Evolutionary conservation across 306 rosid species (phyloP), one percentile per base, ranked within the genome.

Genomic region (Inga leiocalycina): DNA sequence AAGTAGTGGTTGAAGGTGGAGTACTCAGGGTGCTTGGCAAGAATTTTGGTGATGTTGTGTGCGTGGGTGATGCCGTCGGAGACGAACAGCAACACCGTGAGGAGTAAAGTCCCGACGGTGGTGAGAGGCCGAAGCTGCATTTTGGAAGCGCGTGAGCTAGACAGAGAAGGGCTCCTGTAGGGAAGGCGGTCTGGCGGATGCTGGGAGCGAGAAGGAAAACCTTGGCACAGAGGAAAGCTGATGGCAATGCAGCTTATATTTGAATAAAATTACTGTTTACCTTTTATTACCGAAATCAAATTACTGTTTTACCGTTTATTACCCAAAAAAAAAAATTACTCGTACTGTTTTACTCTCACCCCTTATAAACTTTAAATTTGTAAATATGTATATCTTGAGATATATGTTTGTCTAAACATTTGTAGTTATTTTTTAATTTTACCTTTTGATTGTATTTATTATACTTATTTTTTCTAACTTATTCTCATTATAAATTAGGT

Each of bases 1-100:
- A 95, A 85, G 89, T 93, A 95, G 79, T 81, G 92, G 84, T 86
- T 95, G 91, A 95, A 93, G 81, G 98, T 88, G 35, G 98, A 95
- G 88, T 85, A 88, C 61, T 90, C 93, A 0, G 99, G 94, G 85
- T 90, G 88, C 69, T 90, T 83, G 9, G 87, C 88, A 8, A 95
- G 91, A 14, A 93, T 80, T 75, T 52, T 79, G 3, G 93, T 88
- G 74, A 91, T 91, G 92, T 92, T 88, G 92, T 93, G 97, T 15
- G 92, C 94, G 6, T 54, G 32, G 56, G 82, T 17, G 76, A n/a
- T 0, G 30, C 44, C 16, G 10, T 19, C 35, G 70, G 73, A 35
- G 65, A 82, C 2, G 76, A 89, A 56, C 1, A 85, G 22, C 15
- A 85, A 20, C 68, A 81, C 35, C 48, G 89, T 19, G 32, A 90